phyloP scores from a whole-genome alignment of 805 yeast genomes.

The Yamadazyma insecticola region DNA sequence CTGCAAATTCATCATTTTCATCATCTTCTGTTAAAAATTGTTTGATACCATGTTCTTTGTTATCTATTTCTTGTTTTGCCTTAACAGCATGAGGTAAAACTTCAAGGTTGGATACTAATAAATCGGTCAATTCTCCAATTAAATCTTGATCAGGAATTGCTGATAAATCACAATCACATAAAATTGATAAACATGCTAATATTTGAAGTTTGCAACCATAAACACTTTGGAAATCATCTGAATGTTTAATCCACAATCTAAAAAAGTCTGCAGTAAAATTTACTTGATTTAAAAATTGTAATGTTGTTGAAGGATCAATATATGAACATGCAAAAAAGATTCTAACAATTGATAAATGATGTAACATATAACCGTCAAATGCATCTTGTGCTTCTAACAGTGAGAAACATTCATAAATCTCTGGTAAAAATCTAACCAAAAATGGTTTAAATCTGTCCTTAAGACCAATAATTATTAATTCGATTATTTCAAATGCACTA shows the following conservation, averaged over 20 bases:
- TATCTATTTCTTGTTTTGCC: constrained; percentile 40
- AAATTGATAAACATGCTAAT: constrained; percentile 38
- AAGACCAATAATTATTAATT: constrained; percentile 28
- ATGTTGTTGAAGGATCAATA: constrained; percentile 33
- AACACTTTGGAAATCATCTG: constrained; percentile 46
- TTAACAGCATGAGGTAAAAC: constrained; percentile 47
- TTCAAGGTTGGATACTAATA: constrained; percentile 38
- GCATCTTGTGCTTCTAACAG: constrained; percentile 32
- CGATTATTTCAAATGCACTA: constrained; percentile 34
- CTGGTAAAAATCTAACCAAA: constrained; percentile 27
- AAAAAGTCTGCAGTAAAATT: constrained; percentile 34
- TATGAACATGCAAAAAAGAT: constrained; percentile 38
- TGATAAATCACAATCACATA: constrained; percentile 25
- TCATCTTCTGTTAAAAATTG: constrained; percentile 20
- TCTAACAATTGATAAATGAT: constrained; percentile 37
- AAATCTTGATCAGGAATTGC: constrained; percentile 28
- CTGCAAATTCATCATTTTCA: constrained; percentile 28
- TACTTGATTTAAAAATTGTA: constrained; percentile 34
- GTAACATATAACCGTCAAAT: constrained; percentile 43
- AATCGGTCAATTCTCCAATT: constrained; percentile 33
- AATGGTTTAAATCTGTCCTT: constrained; percentile 26
- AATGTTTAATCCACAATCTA: constrained; percentile 46
- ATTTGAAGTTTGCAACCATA: constrained; percentile 53
- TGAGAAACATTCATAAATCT: constrained; percentile 33
- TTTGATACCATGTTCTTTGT: constrained; percentile 33